Percentiles rank a stretch among this genome's conserved stretches.
These are phyloP conservation scores for Arthrobotrys musiformis DNA, from an alignment of 2,329 filamentous ascomycete genomes.

Conservation along the genomic window DNA sequence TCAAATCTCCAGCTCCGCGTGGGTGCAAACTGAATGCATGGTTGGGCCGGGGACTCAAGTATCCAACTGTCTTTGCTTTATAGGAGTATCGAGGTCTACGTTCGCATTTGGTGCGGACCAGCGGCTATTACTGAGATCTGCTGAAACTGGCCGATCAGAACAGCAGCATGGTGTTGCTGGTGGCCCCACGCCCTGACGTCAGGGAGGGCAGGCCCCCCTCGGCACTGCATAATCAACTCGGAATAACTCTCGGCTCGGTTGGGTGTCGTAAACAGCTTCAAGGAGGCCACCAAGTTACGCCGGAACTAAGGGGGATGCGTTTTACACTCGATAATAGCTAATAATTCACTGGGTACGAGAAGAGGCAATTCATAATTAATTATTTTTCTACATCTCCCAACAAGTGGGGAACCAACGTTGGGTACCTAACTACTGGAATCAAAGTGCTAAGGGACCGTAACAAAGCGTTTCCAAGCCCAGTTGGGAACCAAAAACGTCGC, in stretches of 20 bases:
- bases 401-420: neutral
- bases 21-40: too few relatives aligned
- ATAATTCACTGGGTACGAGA: neutral
- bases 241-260: constrained; percentile 26
- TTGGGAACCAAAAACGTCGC: neutral
- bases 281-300: too few relatives aligned
- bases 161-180: neutral
- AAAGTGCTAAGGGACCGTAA: neutral
- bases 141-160: neutral
- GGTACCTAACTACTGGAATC: neutral
- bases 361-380: neutral
- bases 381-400: neutral
- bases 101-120: neutral
- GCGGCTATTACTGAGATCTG: neutral
- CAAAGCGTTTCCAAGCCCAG: constrained; percentile 1
- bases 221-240: neutral
- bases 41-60: neutral
- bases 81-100: neutral
- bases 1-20: too few relatives aligned
- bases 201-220: neutral
- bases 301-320: too few relatives aligned
- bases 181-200: constrained; percentile 3
- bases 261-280: neutral
- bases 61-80: neutral
- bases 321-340: neutral